Evolutionary conservation across 1,139 yeast species (phyloP), one percentile per base, ranked within the genome.

Genomic region (Arxiozyma bovina): DNA sequence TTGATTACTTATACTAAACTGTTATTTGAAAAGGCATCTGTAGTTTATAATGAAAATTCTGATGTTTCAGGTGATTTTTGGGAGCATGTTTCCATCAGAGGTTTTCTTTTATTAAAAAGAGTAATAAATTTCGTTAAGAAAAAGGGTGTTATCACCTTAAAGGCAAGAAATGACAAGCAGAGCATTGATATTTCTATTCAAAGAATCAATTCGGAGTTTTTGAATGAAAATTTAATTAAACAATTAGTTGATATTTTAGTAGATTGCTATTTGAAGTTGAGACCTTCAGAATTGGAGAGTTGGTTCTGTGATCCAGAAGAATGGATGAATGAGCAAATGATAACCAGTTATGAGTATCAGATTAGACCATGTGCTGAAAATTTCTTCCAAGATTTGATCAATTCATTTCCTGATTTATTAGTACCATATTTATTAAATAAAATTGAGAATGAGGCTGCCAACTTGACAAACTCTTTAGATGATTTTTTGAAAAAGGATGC

Each of bases 291-390:
- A 65, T 71, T 91, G 51, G 95, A 87, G 61, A 74, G 80, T 50
- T 93, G 98, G 98, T 70, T 75, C 17, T 70, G 79, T 41, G 96
- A 89, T 57, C 96, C 98, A 0, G 98, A 90, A 68, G 96, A 88
- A 65, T 93, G 96, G 89, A 82, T 88, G 41, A 83, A 83, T 59
- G 96, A 87, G 65, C 96, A 90, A 61, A 73, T 84, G 55, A 79
- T 85, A 46, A 76, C 82, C 8, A 83, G 87, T 62, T 89, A 89
- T 82, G 97, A 91, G 65, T 89, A 75, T 65, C 93, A 88, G 64
- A 77, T 90, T 7, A 76, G 96, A 53, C 91, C 95, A 2, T 88
- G 96, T 69, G 90, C 96, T 0, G 96, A 90, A 61, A 82, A 84
- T 62, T 82, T 89, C 60, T 91, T 83, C 65, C 88, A 84, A 58